Conservation (phyloP, 2,329 filamentous ascomycete species). For the Neospermospora avenae region DNA sequence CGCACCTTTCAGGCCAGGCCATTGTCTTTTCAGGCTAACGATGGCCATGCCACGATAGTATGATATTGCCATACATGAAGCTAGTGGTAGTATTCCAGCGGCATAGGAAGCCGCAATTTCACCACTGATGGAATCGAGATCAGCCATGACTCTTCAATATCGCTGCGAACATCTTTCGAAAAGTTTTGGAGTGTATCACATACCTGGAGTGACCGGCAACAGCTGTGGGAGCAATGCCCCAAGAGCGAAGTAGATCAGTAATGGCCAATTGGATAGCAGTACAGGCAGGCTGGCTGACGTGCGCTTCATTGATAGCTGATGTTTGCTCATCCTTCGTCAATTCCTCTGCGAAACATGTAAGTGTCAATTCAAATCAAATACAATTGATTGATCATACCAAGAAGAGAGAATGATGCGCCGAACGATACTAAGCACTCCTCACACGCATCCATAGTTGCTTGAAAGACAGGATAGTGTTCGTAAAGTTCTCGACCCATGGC, state of each 20-base stretch:
- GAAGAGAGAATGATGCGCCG: constrained; percentile 25
- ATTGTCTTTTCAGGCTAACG: constrained; percentile 20
- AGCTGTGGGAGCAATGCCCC: constrained; percentile 23
- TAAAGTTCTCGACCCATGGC: constrained; percentile 30
- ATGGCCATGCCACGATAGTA: constrained; percentile 25
- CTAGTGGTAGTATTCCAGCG: constrained; percentile 25
- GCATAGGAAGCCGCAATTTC: constrained; percentile 40
- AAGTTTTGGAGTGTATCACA: not conserved
- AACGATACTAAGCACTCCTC: constrained; percentile 35
- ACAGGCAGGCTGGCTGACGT: constrained; percentile 26
- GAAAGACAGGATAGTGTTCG: constrained; percentile 24
- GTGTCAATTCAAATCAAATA: not conserved
- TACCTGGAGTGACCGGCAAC: constrained; percentile 32
- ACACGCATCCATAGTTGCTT: constrained; percentile 27
- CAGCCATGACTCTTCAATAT: not conserved
- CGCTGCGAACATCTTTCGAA: not conserved
- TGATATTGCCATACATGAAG: constrained; percentile 22
- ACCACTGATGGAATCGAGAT: constrained; percentile 14
- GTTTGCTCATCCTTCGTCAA: constrained; percentile 9
- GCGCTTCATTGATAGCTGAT: constrained; percentile 22
- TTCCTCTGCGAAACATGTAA: constrained; percentile 21
- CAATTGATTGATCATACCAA: constrained; percentile 13
- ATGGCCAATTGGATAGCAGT: constrained; percentile 33
- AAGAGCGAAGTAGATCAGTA: constrained; percentile 28
- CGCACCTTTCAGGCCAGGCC: constrained; percentile 37